A percentile compares a stretch with the other conserved stretches of the same genome.
phyloP scores from a whole-genome alignment of 305 asterid genomes.

The Fraxinus dipetala region DNA sequence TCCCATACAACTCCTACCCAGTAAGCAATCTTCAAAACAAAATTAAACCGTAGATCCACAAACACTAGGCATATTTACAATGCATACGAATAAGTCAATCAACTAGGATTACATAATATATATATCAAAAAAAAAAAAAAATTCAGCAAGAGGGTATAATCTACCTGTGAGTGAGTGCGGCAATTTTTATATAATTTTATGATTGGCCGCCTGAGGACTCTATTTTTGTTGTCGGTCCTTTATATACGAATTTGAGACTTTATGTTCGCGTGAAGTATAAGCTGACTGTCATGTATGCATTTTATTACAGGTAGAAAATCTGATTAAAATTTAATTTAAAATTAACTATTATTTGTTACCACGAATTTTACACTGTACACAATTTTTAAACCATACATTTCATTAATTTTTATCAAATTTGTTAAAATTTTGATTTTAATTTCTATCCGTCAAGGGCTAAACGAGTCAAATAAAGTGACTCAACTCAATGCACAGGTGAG shows the following conservation, averaged over 20 bases:
- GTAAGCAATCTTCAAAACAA: background rate
- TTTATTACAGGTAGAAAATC: background rate
- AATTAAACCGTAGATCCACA: constrained; percentile 42
- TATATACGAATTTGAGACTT: background rate
- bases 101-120: constrained; percentile 19
- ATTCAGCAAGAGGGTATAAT: background rate
- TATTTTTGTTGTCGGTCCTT: background rate
- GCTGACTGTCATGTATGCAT: constrained; percentile 19
- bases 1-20: background rate
- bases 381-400: too few relatives aligned
- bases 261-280: constrained; percentile 34
- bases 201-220: constrained; percentile 1
- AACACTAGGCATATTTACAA: background rate
- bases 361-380: too few relatives aligned
- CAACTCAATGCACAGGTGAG: too few relatives aligned
- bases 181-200: background rate
- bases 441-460: too few relatives aligned
- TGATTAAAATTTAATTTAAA: too few relatives aligned
- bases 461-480: too few relatives aligned
- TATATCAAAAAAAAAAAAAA: background rate
- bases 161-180: constrained; percentile 34
- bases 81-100: constrained; percentile 8
- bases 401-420: too few relatives aligned
- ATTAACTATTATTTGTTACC: too few relatives aligned
- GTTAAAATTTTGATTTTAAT: too few relatives aligned